Conservation (phyloP, 1,139 yeast genomes). For the Magnusiomyces tetraspermus region DNA sequence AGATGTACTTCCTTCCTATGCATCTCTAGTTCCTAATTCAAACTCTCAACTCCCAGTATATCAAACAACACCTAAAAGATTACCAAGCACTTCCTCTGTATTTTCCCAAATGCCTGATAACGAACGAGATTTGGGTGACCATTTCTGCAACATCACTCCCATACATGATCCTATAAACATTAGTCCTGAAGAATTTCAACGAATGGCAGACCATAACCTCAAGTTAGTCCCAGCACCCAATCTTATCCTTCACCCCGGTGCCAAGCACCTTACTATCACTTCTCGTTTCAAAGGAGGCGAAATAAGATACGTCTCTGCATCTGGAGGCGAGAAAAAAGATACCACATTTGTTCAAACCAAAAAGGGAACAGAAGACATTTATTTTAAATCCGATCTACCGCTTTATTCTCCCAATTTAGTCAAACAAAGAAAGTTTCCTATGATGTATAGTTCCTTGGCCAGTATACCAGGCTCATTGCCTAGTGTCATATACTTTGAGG, state of each 20-base stretch:
- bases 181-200: slow-evolving; percentile 7
- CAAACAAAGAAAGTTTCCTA: slow-evolving; percentile 9
- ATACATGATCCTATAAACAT: slow-evolving; percentile 13
- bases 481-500: slow-evolving; percentile 22
- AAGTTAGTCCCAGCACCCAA: slow-evolving; percentile 19
- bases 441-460: background rate
- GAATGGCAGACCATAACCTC: slow-evolving; percentile 8
- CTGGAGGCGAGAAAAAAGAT: slow-evolving; percentile 6
- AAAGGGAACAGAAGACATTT: slow-evolving; percentile 17
- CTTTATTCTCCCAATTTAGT: slow-evolving; percentile 13
- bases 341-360: slow-evolving; percentile 16
- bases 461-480: slow-evolving; percentile 8
- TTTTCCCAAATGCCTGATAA: slow-evolving; percentile 17
- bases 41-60: too few species aligned
- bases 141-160: slow-evolving; percentile 16
- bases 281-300: slow-evolving; percentile 20
- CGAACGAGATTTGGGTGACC: slow-evolving; percentile 21
- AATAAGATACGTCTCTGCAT: slow-evolving; percentile 15
- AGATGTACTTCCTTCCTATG: too few species aligned
- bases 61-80: too few species aligned
- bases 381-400: slow-evolving; percentile 21
- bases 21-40: too few species aligned
- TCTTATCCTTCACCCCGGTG: slow-evolving; percentile 13
- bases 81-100: slow-evolving; percentile 11
- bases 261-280: background rate